These are phyloP conservation scores for Ceratocystis eucalypticola DNA, from an alignment of 2,329 filamentous ascomycete species.

Conservation along the genomic window DNA sequence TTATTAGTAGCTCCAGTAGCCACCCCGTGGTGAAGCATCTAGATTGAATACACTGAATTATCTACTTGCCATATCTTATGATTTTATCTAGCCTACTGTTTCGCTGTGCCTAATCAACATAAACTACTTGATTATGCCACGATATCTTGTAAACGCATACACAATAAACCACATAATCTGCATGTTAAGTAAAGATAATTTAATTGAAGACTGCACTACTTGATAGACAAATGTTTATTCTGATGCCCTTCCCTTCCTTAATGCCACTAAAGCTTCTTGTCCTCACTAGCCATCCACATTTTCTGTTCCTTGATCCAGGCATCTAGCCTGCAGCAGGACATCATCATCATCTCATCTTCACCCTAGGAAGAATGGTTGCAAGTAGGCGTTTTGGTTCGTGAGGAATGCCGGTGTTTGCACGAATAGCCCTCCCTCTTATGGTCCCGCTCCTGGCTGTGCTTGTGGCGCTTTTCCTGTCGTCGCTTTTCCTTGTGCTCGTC, in stretches of 20 bases:
- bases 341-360: neutral
- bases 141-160: no score
- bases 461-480: neutral
- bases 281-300: neutral
- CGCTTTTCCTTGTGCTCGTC: neutral
- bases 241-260: neutral
- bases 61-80: neutral
- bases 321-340: neutral
- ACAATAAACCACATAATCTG: neutral
- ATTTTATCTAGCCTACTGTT: no score
- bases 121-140: no score
- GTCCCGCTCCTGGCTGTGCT: neutral
- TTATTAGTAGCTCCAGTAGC: neutral
- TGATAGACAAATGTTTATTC: neutral
- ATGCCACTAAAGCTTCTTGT: neutral
- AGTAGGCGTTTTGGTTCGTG: neutral
- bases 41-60: slow-evolving; percentile 1
- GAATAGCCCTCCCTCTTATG: neutral
- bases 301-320: neutral
- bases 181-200: neutral
- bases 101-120: no score
- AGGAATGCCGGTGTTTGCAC: neutral
- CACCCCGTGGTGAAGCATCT: neutral
- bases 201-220: neutral
- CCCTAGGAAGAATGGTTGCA: neutral